A percentile compares a stretch with the other conserved stretches of the same genome.
Conservation (phyloP, 2,329 filamentous ascomycete genomes). For the Nannizzia gypsea region DNA sequence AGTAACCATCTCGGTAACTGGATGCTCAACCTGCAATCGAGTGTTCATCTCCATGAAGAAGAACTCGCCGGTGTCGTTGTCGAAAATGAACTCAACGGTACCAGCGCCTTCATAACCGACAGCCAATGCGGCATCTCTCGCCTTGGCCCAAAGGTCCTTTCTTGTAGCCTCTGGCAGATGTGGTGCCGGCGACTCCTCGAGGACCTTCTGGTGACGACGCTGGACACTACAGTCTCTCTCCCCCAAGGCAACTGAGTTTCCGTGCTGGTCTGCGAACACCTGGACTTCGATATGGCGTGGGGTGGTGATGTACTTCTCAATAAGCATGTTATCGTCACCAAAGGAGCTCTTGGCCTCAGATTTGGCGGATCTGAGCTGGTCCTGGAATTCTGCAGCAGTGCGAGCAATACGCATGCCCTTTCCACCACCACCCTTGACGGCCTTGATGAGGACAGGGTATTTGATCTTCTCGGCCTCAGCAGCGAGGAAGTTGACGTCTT, state of each 20-base stretch:
- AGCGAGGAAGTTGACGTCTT: slow-evolving; percentile 53
- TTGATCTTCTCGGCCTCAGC: slow-evolving; percentile 61
- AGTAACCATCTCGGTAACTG: slow-evolving; percentile 73
- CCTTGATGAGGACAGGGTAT: slow-evolving; percentile 54
- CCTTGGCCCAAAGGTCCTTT: slow-evolving; percentile 55
- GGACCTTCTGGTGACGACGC: slow-evolving; percentile 53
- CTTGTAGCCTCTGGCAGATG: slow-evolving; percentile 48
- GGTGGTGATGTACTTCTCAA: slow-evolving; percentile 57
- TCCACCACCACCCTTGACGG: slow-evolving; percentile 53
- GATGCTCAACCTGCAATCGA: slow-evolving; percentile 89
- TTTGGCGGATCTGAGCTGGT: slow-evolving; percentile 52
- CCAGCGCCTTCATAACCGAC: slow-evolving; percentile 55
- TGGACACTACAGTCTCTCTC: slow-evolving; percentile 57
- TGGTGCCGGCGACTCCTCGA: slow-evolving; percentile 55
- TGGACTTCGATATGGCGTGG: slow-evolving; percentile 57
- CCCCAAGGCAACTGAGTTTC: slow-evolving; percentile 52
- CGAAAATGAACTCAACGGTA: slow-evolving; percentile 58
- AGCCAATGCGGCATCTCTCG: slow-evolving; percentile 49
- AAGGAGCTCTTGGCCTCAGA: slow-evolving; percentile 54
- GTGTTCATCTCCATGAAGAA: slow-evolving; percentile 68
- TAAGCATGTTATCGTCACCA: slow-evolving; percentile 54
- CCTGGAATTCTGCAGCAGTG: slow-evolving; percentile 46
- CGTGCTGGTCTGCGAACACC: slow-evolving; percentile 54
- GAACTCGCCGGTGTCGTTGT: slow-evolving; percentile 54
- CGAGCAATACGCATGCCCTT: slow-evolving; percentile 59